phyloP scores from a whole-genome alignment of 345 rosid species.

The Triadica sebifera region DNA sequence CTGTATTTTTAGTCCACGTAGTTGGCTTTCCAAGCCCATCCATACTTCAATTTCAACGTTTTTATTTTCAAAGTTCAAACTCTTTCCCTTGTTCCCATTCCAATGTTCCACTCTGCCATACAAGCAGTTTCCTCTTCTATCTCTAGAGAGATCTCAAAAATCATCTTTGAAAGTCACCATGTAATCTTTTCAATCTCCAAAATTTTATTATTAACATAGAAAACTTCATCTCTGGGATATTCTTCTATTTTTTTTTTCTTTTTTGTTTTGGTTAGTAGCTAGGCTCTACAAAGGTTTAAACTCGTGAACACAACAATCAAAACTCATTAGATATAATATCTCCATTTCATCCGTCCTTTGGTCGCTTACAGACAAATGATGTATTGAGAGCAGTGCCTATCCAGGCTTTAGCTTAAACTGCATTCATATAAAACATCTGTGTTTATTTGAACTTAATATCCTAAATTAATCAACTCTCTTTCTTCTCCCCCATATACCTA shows the following conservation, averaged over 20 bases:
- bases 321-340: background rate
- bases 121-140: no score
- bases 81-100: no score
- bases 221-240: background rate
- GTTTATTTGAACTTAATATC: no score
- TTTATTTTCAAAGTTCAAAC: no score
- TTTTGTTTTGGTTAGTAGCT: background rate
- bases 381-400: slow-evolving; percentile 10
- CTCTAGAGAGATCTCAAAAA: background rate
- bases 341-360: slow-evolving; percentile 4
- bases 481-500: slow-evolving; percentile 9
- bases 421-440: background rate
- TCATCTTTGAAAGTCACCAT: slow-evolving; percentile 10
- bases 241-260: background rate
- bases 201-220: background rate
- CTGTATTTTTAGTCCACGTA: no score
- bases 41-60: no score
- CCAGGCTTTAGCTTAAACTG: slow-evolving; percentile 1
- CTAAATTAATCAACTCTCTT: background rate
- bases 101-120: no score
- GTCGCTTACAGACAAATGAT: slow-evolving; percentile 1
- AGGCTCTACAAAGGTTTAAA: background rate
- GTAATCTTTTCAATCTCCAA: background rate
- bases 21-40: no score
- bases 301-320: no score